Conservation (phyloP, 805 yeast genomes). For the Lipomyces orientalis region DNA sequence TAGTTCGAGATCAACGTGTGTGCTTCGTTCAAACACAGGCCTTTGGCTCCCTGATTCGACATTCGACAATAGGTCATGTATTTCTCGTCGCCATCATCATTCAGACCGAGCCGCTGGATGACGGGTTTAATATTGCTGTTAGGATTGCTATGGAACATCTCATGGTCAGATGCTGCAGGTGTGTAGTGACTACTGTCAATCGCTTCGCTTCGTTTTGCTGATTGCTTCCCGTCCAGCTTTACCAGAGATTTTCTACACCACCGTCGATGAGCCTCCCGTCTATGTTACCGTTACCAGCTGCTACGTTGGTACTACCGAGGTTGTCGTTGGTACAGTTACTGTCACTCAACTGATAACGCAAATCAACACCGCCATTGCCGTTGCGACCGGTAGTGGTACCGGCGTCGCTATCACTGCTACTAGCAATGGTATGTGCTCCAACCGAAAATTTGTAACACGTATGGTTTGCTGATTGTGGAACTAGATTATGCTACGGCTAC, state of each 20-base stretch:
- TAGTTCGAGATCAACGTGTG: neutral
- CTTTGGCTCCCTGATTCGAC: neutral
- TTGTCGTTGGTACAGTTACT: constrained; percentile 31
- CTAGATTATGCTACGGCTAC: constrained; percentile 10
- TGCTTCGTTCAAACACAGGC: neutral
- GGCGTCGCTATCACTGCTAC: neutral
- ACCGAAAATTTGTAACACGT: neutral
- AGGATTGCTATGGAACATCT: neutral
- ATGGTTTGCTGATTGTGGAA: neutral
- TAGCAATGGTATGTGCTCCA: neutral
- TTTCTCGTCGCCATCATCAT: neutral
- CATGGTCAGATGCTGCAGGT: constrained; percentile 19
- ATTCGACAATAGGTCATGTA: neutral
- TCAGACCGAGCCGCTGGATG: neutral
- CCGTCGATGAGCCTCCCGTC: constrained; percentile 27
- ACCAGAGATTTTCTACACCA: constrained; percentile 27
- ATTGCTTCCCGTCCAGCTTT: constrained; percentile 17
- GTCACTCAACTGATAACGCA: constrained; percentile 34
- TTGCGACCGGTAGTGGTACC: neutral
- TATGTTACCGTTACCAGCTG: constrained; percentile 27
- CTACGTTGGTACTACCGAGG: constrained; percentile 21
- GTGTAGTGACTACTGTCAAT: neutral
- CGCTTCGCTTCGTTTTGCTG: neutral
- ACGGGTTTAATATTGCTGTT: neutral
- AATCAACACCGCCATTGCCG: constrained; percentile 23